Evolutionary conservation across 306 rosid genomes (phyloP), one percentile per base, ranked within the genome.

Genomic region (Phaseolus lunatus): DNA sequence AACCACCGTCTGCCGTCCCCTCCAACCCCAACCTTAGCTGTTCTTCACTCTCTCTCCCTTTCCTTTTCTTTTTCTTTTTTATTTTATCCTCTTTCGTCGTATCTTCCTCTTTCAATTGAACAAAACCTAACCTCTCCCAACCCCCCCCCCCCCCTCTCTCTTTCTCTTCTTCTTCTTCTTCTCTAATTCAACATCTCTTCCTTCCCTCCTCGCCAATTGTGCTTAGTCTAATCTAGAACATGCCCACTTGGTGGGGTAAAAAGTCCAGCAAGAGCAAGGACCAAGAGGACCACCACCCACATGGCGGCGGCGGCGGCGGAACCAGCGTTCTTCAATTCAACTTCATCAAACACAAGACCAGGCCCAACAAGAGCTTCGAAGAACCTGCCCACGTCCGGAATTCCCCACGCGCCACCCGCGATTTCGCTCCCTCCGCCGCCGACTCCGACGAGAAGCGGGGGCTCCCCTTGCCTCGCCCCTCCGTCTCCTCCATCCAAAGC

Each of bases 231-330:
- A 11, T 24, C 12, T 43, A 84, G 56, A 78, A 65, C 1, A 91
- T 94, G 98, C 97, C 96, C 84, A 88, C 90, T 49, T 92, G 98
- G 96, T 94, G 97, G 97, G 77, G 73, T 35, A 90, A 53, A 70
- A 94, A 90, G 78, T 82, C 90, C 58, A 75, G 81, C 62, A 93
- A 90, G 85, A 74, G 37, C 81, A 94, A 90, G 57, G 86, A 84
- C 2, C 81, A 57, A 0, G 26, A 65, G 0, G 43, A 73, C 3
- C 26, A 52, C 1, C 58, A 57, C 0, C 66, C 65, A 37, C 77
- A 70, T 56, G 63, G 31, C 19, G 62, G 41, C 62, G 43, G 59
- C 49, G 44, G 44, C 59, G 63, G 18, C 4, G 61, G 9, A 9
- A 6, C 10, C 19, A 14, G 61, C 10, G 26, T 53, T 2, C 63